Base-by-base conservation (phyloP, 202 grass and related monocot species). In the Carex sylvatica region DNA sequence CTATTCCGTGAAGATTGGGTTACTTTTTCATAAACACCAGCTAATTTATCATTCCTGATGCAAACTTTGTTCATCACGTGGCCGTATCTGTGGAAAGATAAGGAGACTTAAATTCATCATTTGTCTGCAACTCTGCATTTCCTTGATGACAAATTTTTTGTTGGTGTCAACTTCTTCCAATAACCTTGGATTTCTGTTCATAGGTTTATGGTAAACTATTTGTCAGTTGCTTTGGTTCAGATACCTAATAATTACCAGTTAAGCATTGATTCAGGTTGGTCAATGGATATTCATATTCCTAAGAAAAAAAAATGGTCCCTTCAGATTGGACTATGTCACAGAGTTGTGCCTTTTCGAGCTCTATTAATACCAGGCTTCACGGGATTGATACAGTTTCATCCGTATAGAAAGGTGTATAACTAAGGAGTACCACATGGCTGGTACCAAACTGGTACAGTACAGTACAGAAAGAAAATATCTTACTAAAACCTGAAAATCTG, bases 281-380 rank as follows among this genome's bases (percentile, higher is more conserved):
- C 61, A 28, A 12, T 28, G 23, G 23, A 63, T 26, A 26, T 28
- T 63, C 9, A 22, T 26, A 26, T 28, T 63, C 9, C 61, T 20
- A 28, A 28, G 13, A 33, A 65, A 33, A 35, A n/a, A 0, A 10
- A 33, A 23, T 16, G 3, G 66, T 44, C 18, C 15, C 2, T 8
- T 70, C 36, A 70, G 65, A 70, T 70, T 70, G 36, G 67, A 70
- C 18, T 70, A n/a, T 22, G n/a, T 70, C 19, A 11, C 5, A 70
- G 2, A 47, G 18, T 22, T 4, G 9, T 20, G 18, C 15, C 4
- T 4, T 44, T 74, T 74, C 46, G 5, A 74, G 12, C 47, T 74
- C 44, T 28, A 14, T 53, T 52, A 22, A 30, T 52, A 30, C 70
- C 20, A 26, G n/a, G 22, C 46, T 6, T 15, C 12, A 24, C 40